Evolutionary conservation across 768 basidiomycete species (phyloP).

Genomic region (Collybiopsis confluens): DNA sequence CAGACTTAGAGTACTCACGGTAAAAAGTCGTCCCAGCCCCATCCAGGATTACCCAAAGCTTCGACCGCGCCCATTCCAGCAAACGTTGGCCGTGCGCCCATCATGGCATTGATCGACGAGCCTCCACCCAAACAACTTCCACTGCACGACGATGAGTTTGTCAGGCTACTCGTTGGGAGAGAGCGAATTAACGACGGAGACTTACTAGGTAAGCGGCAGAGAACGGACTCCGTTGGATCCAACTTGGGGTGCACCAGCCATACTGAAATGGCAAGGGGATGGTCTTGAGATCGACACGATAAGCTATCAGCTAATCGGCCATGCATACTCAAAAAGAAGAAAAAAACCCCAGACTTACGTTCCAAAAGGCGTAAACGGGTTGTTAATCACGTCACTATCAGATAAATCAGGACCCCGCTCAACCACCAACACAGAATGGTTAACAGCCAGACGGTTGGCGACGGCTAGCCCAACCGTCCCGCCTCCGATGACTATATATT

Average conservation of each 20-base stretch:
- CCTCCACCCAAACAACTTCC: too few species aligned
- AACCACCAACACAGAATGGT: constrained; percentile 18
- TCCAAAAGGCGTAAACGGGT: constrained; percentile 10
- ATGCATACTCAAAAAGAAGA: neutral
- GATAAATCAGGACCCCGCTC: constrained; percentile 24
- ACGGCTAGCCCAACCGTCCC: constrained; percentile 19
- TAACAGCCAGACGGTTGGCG: too few species aligned
- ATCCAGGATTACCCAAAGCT: constrained; percentile 18
- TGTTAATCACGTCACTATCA: constrained; percentile 7
- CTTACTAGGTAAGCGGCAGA: constrained; percentile 7
- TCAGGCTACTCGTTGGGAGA: too few species aligned
- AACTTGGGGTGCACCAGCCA: constrained; percentile 8
- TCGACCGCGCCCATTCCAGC: constrained; percentile 11
- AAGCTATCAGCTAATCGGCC: neutral
- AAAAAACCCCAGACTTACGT: neutral
- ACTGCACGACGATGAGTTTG: too few species aligned
- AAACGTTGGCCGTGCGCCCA: too few species aligned
- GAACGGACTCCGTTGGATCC: constrained; percentile 7
- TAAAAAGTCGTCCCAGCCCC: constrained; percentile 28
- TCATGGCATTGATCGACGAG: too few species aligned
- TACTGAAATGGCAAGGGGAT: neutral
- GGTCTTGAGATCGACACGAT: neutral
- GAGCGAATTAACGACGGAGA: neutral
- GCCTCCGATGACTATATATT: constrained; percentile 13
- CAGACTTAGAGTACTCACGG: too few species aligned